phyloP scores from a whole-genome alignment of 495 filamentous ascomycete species.

The Amorphotheca resinae region DNA sequence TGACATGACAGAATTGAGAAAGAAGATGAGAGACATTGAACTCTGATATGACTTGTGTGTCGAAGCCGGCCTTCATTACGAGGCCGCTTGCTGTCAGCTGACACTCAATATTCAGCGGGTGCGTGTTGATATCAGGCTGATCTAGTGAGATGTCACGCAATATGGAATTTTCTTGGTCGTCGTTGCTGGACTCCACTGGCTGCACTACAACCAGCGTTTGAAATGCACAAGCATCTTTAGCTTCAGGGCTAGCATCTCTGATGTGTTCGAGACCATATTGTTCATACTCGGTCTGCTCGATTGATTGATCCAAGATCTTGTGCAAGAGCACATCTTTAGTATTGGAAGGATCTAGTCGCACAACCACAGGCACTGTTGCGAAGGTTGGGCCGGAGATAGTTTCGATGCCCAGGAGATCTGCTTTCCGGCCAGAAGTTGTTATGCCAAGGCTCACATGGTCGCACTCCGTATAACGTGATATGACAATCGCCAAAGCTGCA shows the following conservation, averaged over 20 bases:
- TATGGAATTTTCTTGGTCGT: not conserved
- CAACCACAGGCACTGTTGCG: not conserved
- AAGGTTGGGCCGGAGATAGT: not conserved
- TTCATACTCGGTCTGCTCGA: slow-evolving; percentile 45
- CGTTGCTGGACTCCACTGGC: not conserved
- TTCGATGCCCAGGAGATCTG: not conserved
- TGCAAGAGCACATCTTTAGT: slow-evolving; percentile 37
- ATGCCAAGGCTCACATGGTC: slow-evolving; percentile 33
- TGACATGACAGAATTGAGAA: not conserved
- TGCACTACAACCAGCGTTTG: not conserved
- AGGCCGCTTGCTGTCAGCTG: not conserved
- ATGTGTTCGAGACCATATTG: slow-evolving; percentile 62
- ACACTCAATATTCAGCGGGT: not conserved
- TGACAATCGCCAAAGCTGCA: not conserved
- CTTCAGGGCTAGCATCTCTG: not conserved
- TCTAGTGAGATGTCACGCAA: no score
- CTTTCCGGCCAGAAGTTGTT: not conserved
- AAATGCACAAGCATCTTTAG: not conserved
- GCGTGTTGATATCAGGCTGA: not conserved
- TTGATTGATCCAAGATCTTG: slow-evolving; percentile 40
- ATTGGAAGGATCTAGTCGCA: slow-evolving; percentile 44
- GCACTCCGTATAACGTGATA: not conserved
- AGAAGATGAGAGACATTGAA: not conserved
- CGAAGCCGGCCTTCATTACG: not conserved
- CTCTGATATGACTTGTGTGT: not conserved